Evolutionary conservation across 345 rosid genomes (phyloP), one percentile per base, ranked within the genome.

Genomic region (Abelmoschus esculentus): DNA sequence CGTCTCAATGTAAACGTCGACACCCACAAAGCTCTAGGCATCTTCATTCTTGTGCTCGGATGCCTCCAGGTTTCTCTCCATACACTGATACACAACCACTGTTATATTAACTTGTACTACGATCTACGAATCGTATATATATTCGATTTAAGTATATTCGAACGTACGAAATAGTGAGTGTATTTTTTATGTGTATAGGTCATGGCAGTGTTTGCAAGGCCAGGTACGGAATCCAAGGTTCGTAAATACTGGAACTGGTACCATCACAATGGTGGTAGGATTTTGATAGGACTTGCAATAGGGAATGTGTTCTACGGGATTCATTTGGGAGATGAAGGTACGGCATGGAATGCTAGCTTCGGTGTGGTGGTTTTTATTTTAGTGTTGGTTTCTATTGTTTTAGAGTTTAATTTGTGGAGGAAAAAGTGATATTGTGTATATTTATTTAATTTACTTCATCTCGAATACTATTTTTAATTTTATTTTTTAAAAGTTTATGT

Each of bases 291-390:
- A 59, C 70, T 89, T 17, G 88, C 91, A 5, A 78, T 85, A 56
- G 84, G 85, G 40, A 88, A 93, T 72, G 84, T 91, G 7, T 93
- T 93, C 76, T 91, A 91, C 13, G 98, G 98, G 46, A 86, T 91
- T 47, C 90, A 91, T 78, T 69, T 93, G 70, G 91, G 84, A 13
- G 77, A 74, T 12, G 55, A 79, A 28, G 95, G 90, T 9, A 52
- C 36, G 1, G 73, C 66, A 22, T 93, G 97, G 97, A 86, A 81
- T 34, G 96, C 31, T 14, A 89, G 88, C 47, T 93, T 88, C 54
- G 97, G 85, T 0, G 67, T 81, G 66, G 76, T 40, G 18, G 72
- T 91, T 22, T 84, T 80, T 2, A 54, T 83, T 52, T 78, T 93
- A 61, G 36, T 74, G 66, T 60, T 83, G 17, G 7, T 76, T 71